Evolutionary conservation across 495 filamentous ascomycete species (phyloP), one percentile per base, ranked within the genome.

Genomic region (Hypoxylon cercidicola): DNA sequence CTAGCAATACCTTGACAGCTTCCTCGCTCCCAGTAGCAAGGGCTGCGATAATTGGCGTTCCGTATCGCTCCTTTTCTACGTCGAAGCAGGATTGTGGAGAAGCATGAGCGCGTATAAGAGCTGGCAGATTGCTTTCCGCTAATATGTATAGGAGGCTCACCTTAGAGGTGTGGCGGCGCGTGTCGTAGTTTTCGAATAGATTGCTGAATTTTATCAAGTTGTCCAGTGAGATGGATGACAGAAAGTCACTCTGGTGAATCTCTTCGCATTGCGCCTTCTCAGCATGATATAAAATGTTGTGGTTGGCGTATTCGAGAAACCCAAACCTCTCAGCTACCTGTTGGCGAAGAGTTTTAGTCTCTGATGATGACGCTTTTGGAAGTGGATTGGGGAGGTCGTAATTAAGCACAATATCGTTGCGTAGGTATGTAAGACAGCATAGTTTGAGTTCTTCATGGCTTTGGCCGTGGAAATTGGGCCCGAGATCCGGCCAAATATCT

Each of bases 111-210:
- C 64, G 61, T 57, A 83, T 78, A 23, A 86, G 78, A 19, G 72
- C 65, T 0, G 78, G 30, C 12, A 73, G 54, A 41, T 77, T 75
- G 4, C 71, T 70, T 23, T 82, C 77, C 35, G 84, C 78, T 21
- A 82, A 63, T 8, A 87, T 74, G 37, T 85, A 85, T 16, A 79
- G 66, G 1, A 82, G 51, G 60, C 69, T 83, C 41, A 73, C 72
- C 43, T 61, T 55, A 2, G 41, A 16, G 6, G 59, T 77, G 61
- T 81, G 76, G 50, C 56, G 68, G 23, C 74, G 75, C 15, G 54
- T 55, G 9, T 35, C 25, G 19, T 20, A 25, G 30, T 43, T 40
- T 20, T 60, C 60, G 9, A 70, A 55, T 0, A 77, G 0, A 66
- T 85, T 83, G 50, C 75, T 60, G 13, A 75, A 23, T 1, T 30